Conservation (phyloP, 306 rosid genomes). For the Ammopiptanthus mongolicus region DNA sequence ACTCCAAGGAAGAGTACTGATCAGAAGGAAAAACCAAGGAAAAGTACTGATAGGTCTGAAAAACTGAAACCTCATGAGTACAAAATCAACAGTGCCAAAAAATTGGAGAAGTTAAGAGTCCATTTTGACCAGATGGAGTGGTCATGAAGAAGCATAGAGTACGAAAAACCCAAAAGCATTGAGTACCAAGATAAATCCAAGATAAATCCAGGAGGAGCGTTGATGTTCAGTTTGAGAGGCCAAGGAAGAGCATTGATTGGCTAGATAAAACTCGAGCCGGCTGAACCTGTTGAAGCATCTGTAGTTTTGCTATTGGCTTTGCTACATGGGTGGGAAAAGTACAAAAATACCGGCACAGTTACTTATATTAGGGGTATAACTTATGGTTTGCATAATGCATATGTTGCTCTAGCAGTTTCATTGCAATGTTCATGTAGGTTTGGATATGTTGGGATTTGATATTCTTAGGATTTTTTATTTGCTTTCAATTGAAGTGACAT, state of each 20-base stretch:
- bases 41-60: constrained; percentile 61
- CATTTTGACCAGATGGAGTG: constrained; percentile 65
- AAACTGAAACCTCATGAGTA: constrained; percentile 50
- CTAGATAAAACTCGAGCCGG: constrained; percentile 71
- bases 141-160: constrained; percentile 69
- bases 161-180: constrained; percentile 61
- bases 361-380: constrained; percentile 38
- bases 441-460: constrained; percentile 30
- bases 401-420: constrained; percentile 30
- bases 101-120: constrained; percentile 53
- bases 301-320: constrained; percentile 23
- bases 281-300: constrained; percentile 32
- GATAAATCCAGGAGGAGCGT: constrained; percentile 73
- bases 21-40: constrained; percentile 71
- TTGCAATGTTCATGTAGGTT: constrained; percentile 37
- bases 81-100: constrained; percentile 51
- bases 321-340: constrained; percentile 31
- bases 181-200: constrained; percentile 69
- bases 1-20: constrained; percentile 75
- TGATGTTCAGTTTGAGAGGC: constrained; percentile 73
- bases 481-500: constrained; percentile 39
- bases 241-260: constrained; percentile 82
- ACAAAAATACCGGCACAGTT: constrained; percentile 37
- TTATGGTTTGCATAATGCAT: constrained; percentile 48
- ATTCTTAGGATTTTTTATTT: constrained; percentile 17